Base-by-base conservation (phyloP, 306 rosid species). In the Vigna reflexopilosa region DNA sequence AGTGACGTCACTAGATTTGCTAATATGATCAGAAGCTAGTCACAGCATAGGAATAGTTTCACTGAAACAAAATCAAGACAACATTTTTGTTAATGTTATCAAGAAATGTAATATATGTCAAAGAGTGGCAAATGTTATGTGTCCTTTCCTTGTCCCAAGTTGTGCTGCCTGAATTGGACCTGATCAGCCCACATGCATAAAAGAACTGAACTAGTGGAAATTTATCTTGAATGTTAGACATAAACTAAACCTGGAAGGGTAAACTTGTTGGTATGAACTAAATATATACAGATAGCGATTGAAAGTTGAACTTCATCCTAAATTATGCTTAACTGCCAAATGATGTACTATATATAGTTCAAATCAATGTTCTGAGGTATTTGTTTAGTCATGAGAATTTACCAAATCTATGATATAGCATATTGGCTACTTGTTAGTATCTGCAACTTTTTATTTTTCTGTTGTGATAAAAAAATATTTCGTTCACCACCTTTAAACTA, bases 1-100 rank as follows among this genome's bases (percentile, higher is more conserved):
- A 22, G 45, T 93, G 56, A 83, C 90, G 19, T 85, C 92, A 48
- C 78, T 87, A 77, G 97, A 90, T 40, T 17, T 65, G 51, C 17
- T 65, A 4, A 40, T 65, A 38, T 65, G 70, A 64, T n/a, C 14
- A 24, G 15, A 61, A 64, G 11, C 28, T 7, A 16, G 45, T 32
- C 16, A 15, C 67, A 34, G 1, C 14, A 32, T 16, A 62, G 47
- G 47, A 62, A 62, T 62, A 30, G 7, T 14, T 17, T 59, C 8
- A 2, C 42, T 30, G 14, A 6, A 59, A 13, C 26, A 59, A 59
- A 59, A 26, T 59, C 40, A 28, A 20, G 40, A 59, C 64, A 24
- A 24, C 11, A 36, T 59, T 59, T 13, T 62, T 61, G 9, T 2
- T 8, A 42, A 59, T 30, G 7, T 16, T 1, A 34, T 62, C 68